phyloP scores from a whole-genome alignment of 1,284 basidiomycete species.

The Irpex sp. region DNA sequence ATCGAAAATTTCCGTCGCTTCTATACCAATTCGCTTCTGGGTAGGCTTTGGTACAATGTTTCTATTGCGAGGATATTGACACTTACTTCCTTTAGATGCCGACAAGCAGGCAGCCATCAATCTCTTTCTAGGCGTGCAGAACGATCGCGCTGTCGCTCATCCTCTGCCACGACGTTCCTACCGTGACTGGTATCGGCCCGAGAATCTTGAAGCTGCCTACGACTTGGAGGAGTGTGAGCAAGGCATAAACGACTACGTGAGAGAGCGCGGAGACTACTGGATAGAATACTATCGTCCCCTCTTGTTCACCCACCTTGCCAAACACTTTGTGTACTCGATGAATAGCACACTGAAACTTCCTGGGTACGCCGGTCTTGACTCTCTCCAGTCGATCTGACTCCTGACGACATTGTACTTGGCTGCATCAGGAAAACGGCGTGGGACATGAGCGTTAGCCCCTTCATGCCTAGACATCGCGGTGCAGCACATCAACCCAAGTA shows the following conservation, averaged over 20 bases:
- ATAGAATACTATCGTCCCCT: constrained; percentile 89
- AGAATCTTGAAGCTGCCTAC: constrained; percentile 66
- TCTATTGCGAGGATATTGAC: background rate
- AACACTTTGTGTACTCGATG: constrained; percentile 86
- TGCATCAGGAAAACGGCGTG: constrained; percentile 58
- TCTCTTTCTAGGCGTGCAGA: constrained; percentile 86
- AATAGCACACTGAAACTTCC: constrained; percentile 81
- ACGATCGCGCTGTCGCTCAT: constrained; percentile 46
- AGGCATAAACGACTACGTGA: constrained; percentile 55
- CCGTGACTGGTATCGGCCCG: constrained; percentile 76
- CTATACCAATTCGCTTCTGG: constrained; percentile 92
- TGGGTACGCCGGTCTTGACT: constrained; percentile 45
- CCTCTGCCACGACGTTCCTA: constrained; percentile 62
- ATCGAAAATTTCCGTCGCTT: constrained; percentile 96
- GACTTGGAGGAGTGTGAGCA: constrained; percentile 51
- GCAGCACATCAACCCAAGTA: constrained; percentile 37
- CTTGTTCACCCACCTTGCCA: constrained; percentile 76
- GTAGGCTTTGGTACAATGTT: constrained; percentile 32
- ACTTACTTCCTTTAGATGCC: constrained; percentile 55
- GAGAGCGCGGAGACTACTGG: constrained; percentile 73
- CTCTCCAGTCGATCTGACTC: background rate
- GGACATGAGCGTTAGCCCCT: constrained; percentile 71
- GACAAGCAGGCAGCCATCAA: constrained; percentile 99
- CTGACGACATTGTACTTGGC: constrained; percentile 16
- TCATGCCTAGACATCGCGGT: constrained; percentile 52